Base-by-base conservation (phyloP, 306 rosid species). In the Glycine soja region DNA sequence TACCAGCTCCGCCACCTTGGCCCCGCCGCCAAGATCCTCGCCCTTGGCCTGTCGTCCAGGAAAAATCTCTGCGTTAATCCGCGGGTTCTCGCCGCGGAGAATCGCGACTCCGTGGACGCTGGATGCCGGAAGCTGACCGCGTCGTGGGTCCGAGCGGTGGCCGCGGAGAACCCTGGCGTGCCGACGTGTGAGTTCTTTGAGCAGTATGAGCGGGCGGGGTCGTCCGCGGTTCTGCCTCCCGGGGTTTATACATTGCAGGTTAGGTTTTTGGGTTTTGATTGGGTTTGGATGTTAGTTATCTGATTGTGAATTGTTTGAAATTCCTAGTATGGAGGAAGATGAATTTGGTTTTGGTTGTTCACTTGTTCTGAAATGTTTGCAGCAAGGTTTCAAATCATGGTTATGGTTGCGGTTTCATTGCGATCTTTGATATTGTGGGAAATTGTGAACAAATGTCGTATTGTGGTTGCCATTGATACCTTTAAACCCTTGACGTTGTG, bases 211-310 rank as follows among this genome's bases (percentile, higher is more conserved):
- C 82, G 82, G 72, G 97, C 95, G 0, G 95, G 93, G 3, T 87
- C 95, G 1, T 83, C 83, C 0, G 93, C 92, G 3, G 86, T 91
- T 45, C 72, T 95, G 84, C 97, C 97, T 4, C 88, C 97, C 3
- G 97, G 97, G 34, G 99, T 95, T 80, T 95, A 91, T 79, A 95
- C 98, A 0, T 63, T 95, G 85, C 99, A 95, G 97, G 99, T 91
- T 30, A 0, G 15, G 34, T 50, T 11, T 24, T 6, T 50, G 10
- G 80, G 15, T 63, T 73, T 63, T 61, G 56, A 38, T 48, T 8
- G 5, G 57, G 30, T 46, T 79, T 6, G 47, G 61, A 15, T 57
- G 32, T 16, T 52, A 14, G 16, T 51, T 30, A 0, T 30, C 12
- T 40, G 10, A 4, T 52, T 42, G 8, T 66, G 43, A 30, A 52